A percentile compares a stretch with the other conserved stretches of the same genome.
Conservation (phyloP, 768 basidiomycete species). For the Rhizopogon roseolus region DNA sequence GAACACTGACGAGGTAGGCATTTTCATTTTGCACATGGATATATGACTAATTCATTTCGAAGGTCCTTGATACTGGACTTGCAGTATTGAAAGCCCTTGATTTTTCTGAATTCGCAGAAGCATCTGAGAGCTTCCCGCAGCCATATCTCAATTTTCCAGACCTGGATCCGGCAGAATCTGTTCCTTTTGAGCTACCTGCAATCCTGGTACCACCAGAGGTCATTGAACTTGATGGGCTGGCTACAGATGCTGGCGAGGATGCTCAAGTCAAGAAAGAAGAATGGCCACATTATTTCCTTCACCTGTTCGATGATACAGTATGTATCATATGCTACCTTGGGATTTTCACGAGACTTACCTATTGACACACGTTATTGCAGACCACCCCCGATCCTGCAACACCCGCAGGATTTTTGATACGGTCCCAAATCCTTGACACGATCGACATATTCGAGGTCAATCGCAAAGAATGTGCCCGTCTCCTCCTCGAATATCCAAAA, state of each 20-base stretch:
- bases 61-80: conserved; percentile 78
- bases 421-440: conserved; percentile 68
- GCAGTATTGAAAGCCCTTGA: conserved; percentile 59
- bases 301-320: conserved; percentile 60
- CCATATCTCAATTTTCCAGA: conserved; percentile 54
- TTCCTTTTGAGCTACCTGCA: conserved; percentile 65
- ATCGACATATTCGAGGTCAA: conserved; percentile 93
- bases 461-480: conserved; percentile 87
- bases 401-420: conserved; percentile 75
- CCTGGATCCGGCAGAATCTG: conserved; percentile 32
- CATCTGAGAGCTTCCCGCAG: conserved; percentile 52
- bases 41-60: conserved; percentile 4
- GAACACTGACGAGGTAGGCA: conserved; percentile 56
- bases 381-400: conserved; percentile 72
- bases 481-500: conserved; percentile 81
- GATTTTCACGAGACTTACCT: not conserved
- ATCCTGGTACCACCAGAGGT: conserved; percentile 87
- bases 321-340: conserved; percentile 12
- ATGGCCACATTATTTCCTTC: conserved; percentile 70
- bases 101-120: conserved; percentile 53
- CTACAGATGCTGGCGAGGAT: conserved; percentile 66
- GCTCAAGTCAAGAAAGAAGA: conserved; percentile 76
- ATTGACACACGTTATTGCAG: conserved; percentile 32
- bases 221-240: conserved; percentile 71
- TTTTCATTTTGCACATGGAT: not conserved